These are phyloP conservation scores for Gaertneriomyces semiglobifer DNA, from an alignment of 192 early-diverging fungal species.

Conservation along the genomic window DNA sequence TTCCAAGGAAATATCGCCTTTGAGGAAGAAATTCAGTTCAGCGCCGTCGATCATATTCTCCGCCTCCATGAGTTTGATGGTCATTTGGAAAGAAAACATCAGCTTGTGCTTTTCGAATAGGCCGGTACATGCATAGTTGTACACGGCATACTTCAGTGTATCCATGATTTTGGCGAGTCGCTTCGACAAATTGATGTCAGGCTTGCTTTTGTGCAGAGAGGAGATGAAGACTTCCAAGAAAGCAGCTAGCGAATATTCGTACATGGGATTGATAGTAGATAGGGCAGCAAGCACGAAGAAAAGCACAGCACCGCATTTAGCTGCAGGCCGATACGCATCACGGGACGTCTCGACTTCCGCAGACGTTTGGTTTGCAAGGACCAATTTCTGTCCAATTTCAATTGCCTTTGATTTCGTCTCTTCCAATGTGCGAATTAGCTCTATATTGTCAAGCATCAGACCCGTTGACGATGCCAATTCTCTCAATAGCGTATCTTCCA, in stretches of 20 bases:
- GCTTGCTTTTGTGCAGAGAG: constrained; percentile 55
- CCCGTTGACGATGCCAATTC: constrained; percentile 61
- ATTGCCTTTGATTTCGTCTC: constrained; percentile 62
- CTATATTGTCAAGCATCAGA: constrained; percentile 61
- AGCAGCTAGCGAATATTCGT: constrained; percentile 55
- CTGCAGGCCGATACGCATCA: constrained; percentile 55
- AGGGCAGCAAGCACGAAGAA: constrained; percentile 61
- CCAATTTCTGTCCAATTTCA: constrained; percentile 57
- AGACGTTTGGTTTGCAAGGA: constrained; percentile 61
- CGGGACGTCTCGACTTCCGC: constrained; percentile 58
- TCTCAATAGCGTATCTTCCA: constrained; percentile 57
- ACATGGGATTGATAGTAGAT: constrained; percentile 64
- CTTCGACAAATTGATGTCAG: constrained; percentile 51
- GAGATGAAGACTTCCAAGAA: constrained; percentile 56
- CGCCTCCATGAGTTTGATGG: constrained; percentile 56
- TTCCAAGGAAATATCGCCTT: constrained; percentile 61
- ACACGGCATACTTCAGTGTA: constrained; percentile 59
- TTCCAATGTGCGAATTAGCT: constrained; percentile 57
- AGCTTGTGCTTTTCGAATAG: constrained; percentile 62
- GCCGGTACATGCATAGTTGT: constrained; percentile 63
- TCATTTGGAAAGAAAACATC: constrained; percentile 67
- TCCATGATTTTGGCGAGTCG: constrained; percentile 55
- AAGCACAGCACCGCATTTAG: constrained; percentile 58
- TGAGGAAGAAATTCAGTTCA: constrained; percentile 62
- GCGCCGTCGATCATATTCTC: constrained; percentile 49